These are phyloP conservation scores for Chaetomium olivaceum DNA, from an alignment of 2,329 filamentous ascomycete genomes.

Conservation along the genomic window DNA sequence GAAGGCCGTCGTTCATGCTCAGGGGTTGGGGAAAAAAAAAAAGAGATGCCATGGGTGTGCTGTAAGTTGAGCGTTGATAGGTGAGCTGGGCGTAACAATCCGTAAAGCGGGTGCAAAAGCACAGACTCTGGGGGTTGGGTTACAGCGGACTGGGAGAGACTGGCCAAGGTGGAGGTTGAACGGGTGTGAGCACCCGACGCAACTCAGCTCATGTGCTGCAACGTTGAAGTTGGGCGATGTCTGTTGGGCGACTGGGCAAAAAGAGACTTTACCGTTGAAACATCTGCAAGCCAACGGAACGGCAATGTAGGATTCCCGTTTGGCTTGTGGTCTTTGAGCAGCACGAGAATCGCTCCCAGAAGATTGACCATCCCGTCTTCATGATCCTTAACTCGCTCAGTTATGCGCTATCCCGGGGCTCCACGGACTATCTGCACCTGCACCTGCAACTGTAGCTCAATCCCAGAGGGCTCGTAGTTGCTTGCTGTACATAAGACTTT, in stretches of 20 bases:
- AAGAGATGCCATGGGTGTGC: conserved; percentile 26
- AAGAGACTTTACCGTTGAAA: background rate
- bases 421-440: background rate
- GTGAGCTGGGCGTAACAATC: conserved; percentile 22
- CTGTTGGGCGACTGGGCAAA: background rate
- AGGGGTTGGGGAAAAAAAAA: conserved; percentile 33
- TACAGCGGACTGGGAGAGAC: background rate
- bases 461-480: background rate
- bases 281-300: conserved; percentile 1
- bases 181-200: background rate
- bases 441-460: background rate
- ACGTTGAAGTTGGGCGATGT: background rate
- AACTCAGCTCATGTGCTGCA: conserved; percentile 2
- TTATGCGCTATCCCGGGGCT: conserved; percentile 1
- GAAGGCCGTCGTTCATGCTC: conserved; percentile 30
- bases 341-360: background rate
- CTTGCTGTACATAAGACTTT: background rate
- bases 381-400: background rate
- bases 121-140: conserved; percentile 17
- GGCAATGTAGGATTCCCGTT: background rate
- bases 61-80: conserved; percentile 23
- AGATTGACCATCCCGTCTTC: background rate
- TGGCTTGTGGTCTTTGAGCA: background rate
- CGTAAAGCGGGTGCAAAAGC: conserved; percentile 9
- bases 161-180: background rate